Evolutionary conservation across 2,329 filamentous ascomycete genomes (phyloP), one percentile per base, ranked within the genome.

Genomic region (Aspergillus glaucus): DNA sequence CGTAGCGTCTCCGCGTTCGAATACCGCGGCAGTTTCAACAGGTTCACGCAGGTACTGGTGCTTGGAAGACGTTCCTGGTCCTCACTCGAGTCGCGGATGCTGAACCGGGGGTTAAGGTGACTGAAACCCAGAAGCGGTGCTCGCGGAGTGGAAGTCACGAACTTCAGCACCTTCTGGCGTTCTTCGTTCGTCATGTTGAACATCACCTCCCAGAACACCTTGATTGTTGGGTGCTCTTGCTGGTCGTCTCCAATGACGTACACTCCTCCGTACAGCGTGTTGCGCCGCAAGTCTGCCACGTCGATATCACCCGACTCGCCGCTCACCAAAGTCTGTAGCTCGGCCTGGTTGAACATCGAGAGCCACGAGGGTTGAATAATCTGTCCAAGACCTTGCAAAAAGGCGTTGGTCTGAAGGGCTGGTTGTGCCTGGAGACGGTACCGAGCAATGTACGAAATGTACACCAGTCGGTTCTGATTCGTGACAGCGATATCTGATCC

Each of bases 311-410:
- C 85, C 24, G 84, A 85, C 59, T 95, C 90, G 40, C 93, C 93
- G 46, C 90, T 88, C 14, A 98, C 87, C 5, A 98, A 83, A 1
- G 88, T 93, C 70, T 97, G 93, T 4, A 98, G 79, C 67, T 98
- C 93, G 3, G 82, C 82, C 66, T 96, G 92, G 68, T 98, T 98
- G 76, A 98, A 98, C 93, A 98, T 97, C 60, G 86, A 90, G 4
- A 98, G 79, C 93, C 93, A 98, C 3, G 82, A 82, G 0, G 92
- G 91, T 50, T 91, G 86, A 55, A 98, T 93, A 63, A 98, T 95
- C 55, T 85, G 79, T 19, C 87, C 83, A 1, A 98, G 81, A 0
- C 93, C 93, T 48, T 83, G 83, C 6, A 98, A 79, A 66, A 98
- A 98, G 1, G 90, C 89, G 19, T 83, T 79, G 0, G 91, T 96